Evolutionary conservation across 2,329 filamentous ascomycete genomes (phyloP).

Genomic region (Teratosphaeria gauchensis): DNA sequence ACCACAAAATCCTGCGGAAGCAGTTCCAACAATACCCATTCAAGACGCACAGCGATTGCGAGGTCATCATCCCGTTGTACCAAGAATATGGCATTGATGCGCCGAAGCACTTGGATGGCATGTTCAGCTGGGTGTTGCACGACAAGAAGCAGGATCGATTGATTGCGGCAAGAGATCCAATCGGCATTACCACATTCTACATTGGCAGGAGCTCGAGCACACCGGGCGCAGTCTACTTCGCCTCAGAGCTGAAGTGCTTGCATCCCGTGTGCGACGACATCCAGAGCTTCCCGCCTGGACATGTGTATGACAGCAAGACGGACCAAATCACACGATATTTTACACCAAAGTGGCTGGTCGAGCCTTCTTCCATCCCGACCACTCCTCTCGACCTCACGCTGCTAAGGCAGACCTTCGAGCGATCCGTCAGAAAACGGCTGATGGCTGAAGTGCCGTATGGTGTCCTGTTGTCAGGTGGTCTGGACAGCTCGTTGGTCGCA

Average conservation of each 20-base stretch:
- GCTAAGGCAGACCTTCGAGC: conserved; percentile 75
- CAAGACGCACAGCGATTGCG: conserved; percentile 97
- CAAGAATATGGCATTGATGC: conserved; percentile 85
- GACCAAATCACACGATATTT: conserved; percentile 79
- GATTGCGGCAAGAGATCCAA: conserved; percentile 89
- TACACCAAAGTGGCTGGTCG: conserved; percentile 79
- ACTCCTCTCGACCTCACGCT: conserved; percentile 74
- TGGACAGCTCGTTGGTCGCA: conserved; percentile 91
- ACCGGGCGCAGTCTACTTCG: conserved; percentile 83
- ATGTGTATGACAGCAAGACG: conserved; percentile 92
- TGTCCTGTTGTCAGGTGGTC: conserved; percentile 84
- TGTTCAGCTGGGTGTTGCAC: conserved; percentile 99
- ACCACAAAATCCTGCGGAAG: conserved; percentile 92
- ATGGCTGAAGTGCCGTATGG: conserved; percentile 99
- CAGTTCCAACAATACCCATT: conserved; percentile 81
- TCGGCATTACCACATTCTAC: conserved; percentile 95
- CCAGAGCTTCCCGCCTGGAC: conserved; percentile 84
- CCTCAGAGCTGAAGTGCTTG: conserved; percentile 90
- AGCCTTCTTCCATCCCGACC: conserved; percentile 66
- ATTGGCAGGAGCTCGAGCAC: conserved; percentile 78
- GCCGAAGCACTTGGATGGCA: conserved; percentile 89
- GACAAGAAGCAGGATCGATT: conserved; percentile 90
- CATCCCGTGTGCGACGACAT: conserved; percentile 93
- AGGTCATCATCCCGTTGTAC: conserved; percentile 97
- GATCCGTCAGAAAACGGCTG: conserved; percentile 85